Percentiles rank a stretch among this genome's conserved stretches.
phyloP scores from a whole-genome alignment of 179 eudicot species.

The Beta lomatogona region DNA sequence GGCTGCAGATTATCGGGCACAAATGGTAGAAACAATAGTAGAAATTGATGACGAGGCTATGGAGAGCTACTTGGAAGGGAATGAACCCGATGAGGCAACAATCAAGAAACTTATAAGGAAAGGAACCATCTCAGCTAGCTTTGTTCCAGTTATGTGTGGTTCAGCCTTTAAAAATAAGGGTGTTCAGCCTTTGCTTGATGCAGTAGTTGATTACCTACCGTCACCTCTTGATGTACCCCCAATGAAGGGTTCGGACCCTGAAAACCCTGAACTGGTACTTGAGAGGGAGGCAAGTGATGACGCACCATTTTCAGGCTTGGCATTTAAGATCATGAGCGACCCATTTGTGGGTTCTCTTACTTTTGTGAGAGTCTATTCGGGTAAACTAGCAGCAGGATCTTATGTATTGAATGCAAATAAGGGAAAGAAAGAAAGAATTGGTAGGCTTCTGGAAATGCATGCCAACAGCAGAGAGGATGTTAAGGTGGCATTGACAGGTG shows the following conservation, averaged over 20 bases:
- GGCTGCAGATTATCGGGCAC: constrained; percentile 70
- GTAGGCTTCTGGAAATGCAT: constrained; percentile 97
- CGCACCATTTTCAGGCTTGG: constrained; percentile 89
- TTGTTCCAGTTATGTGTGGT: constrained; percentile 94
- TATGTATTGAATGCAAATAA: constrained; percentile 89
- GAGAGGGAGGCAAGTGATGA: constrained; percentile 79
- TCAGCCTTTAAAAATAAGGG: constrained; percentile 99
- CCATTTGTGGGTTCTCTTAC: constrained; percentile 95
- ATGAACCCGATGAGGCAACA: constrained; percentile 88
- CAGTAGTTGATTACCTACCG: constrained; percentile 94
- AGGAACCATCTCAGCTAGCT: constrained; percentile 66
- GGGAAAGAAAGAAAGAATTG: constrained; percentile 94
- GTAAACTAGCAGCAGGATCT: constrained; percentile 81
- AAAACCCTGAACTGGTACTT: constrained; percentile 68
- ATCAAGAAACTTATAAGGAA: constrained; percentile 74
- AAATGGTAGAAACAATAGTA: constrained; percentile 69
- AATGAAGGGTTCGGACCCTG: constrained; percentile 93
- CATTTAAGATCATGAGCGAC: constrained; percentile 97
- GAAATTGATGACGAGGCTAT: constrained; percentile 84
- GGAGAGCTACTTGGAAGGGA: constrained; percentile 87
- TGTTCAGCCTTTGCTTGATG: constrained; percentile 94
- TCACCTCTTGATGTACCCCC: constrained; percentile 91
- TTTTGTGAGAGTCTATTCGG: constrained; percentile 88
- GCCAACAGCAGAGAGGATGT: constrained; percentile 96
- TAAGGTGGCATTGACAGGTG: constrained; percentile 84